A percentile compares a stretch with the other conserved stretches of the same genome.
phyloP scores from a whole-genome alignment of 2,329 filamentous ascomycete genomes.

The Colletotrichum simmondsii region DNA sequence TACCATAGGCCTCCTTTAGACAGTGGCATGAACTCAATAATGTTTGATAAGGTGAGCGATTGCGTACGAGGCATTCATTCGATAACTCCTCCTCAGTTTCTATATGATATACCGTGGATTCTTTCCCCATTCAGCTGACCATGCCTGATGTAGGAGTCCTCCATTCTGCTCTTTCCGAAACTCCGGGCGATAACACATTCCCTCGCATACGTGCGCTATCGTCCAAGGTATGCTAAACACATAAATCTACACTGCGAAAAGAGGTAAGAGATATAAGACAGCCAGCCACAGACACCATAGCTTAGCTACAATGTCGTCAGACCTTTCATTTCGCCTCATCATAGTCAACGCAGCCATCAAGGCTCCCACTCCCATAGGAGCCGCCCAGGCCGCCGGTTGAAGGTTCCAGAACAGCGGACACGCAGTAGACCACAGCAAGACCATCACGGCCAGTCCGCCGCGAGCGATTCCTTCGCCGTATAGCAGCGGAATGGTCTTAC shows the following conservation, averaged over 20 bases:
- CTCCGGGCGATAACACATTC: too few species aligned
- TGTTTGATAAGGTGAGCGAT: too few species aligned
- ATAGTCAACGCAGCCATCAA: constrained; percentile 33
- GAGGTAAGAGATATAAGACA: constrained; percentile 36
- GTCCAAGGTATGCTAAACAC: too few species aligned
- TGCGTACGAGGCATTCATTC: too few species aligned
- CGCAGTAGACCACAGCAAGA: constrained; percentile 16
- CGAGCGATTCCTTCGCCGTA: constrained; percentile 38
- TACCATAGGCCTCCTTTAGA: too few species aligned
- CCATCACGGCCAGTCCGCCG: constrained; percentile 32
- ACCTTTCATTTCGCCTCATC: constrained; percentile 33
- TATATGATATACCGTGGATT: too few species aligned
- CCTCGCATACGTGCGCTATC: too few species aligned
- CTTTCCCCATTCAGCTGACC: too few species aligned
- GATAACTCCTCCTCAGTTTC: too few species aligned
- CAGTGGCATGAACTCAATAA: too few species aligned
- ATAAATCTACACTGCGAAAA: constrained; percentile 1
- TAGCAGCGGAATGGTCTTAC: constrained; percentile 40
- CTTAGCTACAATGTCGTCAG: constrained; percentile 39
- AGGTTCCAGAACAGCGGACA: constrained; percentile 11
- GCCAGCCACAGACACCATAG: constrained; percentile 40
- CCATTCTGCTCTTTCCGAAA: too few species aligned
- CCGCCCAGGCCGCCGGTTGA: neutral
- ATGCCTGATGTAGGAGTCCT: too few species aligned
- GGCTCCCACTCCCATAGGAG: constrained; percentile 3